phyloP scores from a whole-genome alignment of 768 basidiomycete species.

The Russula griseocarnosa region DNA sequence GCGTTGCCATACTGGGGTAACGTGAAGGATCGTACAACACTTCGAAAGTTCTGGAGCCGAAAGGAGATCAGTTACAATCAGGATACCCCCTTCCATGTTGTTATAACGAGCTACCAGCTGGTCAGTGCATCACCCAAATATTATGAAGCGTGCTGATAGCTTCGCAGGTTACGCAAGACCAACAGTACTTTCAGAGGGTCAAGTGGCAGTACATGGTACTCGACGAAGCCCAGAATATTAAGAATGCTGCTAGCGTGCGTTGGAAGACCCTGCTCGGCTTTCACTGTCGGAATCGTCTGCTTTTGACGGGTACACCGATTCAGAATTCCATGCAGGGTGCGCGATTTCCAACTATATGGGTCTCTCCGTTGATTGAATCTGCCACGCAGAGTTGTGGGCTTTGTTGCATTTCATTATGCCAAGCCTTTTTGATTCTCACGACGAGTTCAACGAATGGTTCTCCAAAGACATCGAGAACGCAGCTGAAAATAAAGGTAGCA shows the following conservation, averaged over 20 bases:
- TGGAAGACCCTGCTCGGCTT: conserved; percentile 98
- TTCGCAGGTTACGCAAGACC: conserved; percentile 83
- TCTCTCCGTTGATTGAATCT: neutral
- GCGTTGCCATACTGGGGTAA: conserved; percentile 98
- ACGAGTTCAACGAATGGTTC: conserved; percentile 99
- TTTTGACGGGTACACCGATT: conserved; percentile 96
- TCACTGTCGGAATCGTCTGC: conserved; percentile 89
- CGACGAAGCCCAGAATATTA: conserved; percentile 99
- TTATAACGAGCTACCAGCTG: conserved; percentile 96
- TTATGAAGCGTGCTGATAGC: neutral
- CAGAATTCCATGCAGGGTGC: conserved; percentile 99
- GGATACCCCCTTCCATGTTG: conserved; percentile 93
- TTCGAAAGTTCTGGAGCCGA: conserved; percentile 97
- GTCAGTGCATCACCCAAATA: conserved; percentile 41
- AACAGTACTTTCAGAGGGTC: conserved; percentile 94
- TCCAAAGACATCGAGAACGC: conserved; percentile 98
- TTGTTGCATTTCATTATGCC: conserved; percentile 99
- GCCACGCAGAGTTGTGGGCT: conserved; percentile 84
- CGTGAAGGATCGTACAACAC: conserved; percentile 88
- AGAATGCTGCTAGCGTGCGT: conserved; percentile 90
- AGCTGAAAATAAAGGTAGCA: conserved; percentile 84
- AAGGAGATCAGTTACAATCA: conserved; percentile 94
- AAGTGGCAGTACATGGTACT: conserved; percentile 99
- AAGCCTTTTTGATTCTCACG: conserved; percentile 96
- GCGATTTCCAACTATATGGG: conserved; percentile 23